Percentiles rank a stretch among this genome's conserved stretches.
Conservation (phyloP, 2,329 filamentous ascomycete genomes). For the Cladosporium colombiae region DNA sequence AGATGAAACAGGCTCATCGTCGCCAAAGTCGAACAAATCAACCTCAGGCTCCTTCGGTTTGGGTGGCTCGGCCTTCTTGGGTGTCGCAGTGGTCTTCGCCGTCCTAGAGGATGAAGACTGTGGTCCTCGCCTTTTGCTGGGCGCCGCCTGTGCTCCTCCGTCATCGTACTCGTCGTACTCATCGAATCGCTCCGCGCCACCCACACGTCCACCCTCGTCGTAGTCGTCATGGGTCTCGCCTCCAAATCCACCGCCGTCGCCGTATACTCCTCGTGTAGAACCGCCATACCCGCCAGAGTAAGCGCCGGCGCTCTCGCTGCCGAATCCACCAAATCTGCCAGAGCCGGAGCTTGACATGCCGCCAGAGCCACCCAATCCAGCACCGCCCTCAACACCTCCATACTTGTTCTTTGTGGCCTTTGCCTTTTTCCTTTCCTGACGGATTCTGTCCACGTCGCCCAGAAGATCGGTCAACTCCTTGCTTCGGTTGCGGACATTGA, state of each 20-base stretch:
- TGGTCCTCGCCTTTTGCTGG: slow-evolving; percentile 55
- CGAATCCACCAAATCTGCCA: slow-evolving; percentile 84
- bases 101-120: slow-evolving; percentile 30
- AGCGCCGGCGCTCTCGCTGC: slow-evolving; percentile 65
- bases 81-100: slow-evolving; percentile 39
- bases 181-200: slow-evolving; percentile 72
- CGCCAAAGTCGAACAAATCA: slow-evolving; percentile 86
- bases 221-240: slow-evolving; percentile 64
- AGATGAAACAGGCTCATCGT: slow-evolving; percentile 65
- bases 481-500: slow-evolving; percentile 95
- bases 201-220: slow-evolving; percentile 65
- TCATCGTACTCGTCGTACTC: slow-evolving; percentile 98
- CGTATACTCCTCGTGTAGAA: slow-evolving; percentile 77
- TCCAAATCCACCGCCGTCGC: slow-evolving; percentile 93
- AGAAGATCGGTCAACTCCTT: slow-evolving; percentile 96
- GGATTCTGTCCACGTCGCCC: slow-evolving; percentile 84
- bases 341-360: slow-evolving; percentile 53
- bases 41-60: slow-evolving; percentile 88
- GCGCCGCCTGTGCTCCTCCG: slow-evolving; percentile 55
- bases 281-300: slow-evolving; percentile 56
- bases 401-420: slow-evolving; percentile 91
- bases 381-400: slow-evolving; percentile 85
- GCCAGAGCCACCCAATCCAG: slow-evolving; percentile 57
- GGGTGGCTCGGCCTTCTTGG: slow-evolving; percentile 67
- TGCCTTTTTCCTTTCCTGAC: slow-evolving; percentile 79